Evolutionary conservation across 768 basidiomycete genomes (phyloP), one percentile per base, ranked within the genome.

Genomic region (Hericium coralloides): DNA sequence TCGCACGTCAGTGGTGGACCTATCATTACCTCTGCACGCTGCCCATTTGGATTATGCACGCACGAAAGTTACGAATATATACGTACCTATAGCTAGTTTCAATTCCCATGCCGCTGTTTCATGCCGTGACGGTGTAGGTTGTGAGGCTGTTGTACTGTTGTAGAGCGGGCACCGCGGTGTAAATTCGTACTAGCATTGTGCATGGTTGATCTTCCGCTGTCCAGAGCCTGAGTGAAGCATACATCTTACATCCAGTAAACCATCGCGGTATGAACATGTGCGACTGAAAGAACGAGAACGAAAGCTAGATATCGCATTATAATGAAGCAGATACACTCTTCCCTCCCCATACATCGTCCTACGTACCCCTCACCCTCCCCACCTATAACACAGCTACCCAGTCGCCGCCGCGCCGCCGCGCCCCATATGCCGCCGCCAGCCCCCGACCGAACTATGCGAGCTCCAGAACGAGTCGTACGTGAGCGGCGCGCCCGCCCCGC

Each of bases 381-480:
- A n/a, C n/a, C n/a, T n/a, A n/a, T n/a, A n/a, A 37, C 8, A 48
- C 14, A 31, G 48, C 38, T 14, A 36, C 10, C 22, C 25, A 23
- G 38, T 43, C 18, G 26, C 50, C 45, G 51, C 22, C 26, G 38
- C 25, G 17, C 9, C 36, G 26, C 41, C 39, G 18, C 14, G 45
- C 12, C 41, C 48, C 4, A 61, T n/a, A 23, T 45, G 38, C 22
- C 47, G 55, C 23, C 60, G 60, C 60, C 60, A 61, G 14, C 58
- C 52, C 49, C 58, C 53, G 26, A 52, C 50, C 18, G 61, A 57
- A 1, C 51, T 48, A 41, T 62, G 61, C 25, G 61, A 57, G 48
- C 56, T 62, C 61, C 61, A 62, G 17, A 62, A 62, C 37, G 61
- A 62, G 54, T 62, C 61, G 37, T 62, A 62, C 17, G 61, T 62